Conservation (phyloP, 2,329 filamentous ascomycete species). For the Cordyceps cateniannulata region DNA sequence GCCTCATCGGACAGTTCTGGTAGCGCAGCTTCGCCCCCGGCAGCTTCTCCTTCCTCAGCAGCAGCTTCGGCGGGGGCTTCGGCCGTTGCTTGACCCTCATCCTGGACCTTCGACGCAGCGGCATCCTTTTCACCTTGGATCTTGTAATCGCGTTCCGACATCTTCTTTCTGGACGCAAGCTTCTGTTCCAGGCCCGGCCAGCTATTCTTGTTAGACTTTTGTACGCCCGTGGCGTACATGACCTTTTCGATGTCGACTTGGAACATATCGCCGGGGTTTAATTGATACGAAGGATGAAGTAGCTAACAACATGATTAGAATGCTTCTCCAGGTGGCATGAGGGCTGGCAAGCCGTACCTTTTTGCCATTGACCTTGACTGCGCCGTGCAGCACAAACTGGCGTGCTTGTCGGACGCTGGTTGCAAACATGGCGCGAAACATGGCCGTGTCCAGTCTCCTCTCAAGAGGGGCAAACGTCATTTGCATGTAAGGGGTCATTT, state of each 20-base stretch:
- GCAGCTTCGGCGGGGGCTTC: conserved; percentile 13
- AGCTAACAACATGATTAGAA: conserved; percentile 52
- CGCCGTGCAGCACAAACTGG: conserved; percentile 89
- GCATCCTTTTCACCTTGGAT: conserved; percentile 14
- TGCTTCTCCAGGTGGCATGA: too few species aligned
- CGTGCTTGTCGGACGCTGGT: conserved; percentile 88
- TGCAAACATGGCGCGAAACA: conserved; percentile 89
- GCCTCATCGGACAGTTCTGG: conserved; percentile 3
- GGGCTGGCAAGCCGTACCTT: conserved; percentile 52
- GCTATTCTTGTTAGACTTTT: conserved; percentile 43
- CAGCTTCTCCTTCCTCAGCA: conserved; percentile 15
- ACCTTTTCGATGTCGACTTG: conserved; percentile 87
- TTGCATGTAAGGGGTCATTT: conserved; percentile 81
- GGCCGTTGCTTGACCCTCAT: not conserved
- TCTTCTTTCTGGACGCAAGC: conserved; percentile 22
- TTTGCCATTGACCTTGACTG: conserved; percentile 93
- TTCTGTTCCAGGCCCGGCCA: conserved; percentile 20
- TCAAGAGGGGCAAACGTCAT: conserved; percentile 94
- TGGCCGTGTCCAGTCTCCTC: conserved; percentile 84
- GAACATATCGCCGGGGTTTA: conserved; percentile 98
- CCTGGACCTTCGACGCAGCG: not conserved
- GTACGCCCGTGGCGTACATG: conserved; percentile 75
- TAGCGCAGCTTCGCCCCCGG: conserved; percentile 12
- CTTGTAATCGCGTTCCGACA: conserved; percentile 17
- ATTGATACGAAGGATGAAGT: conserved; percentile 81